phyloP scores from a whole-genome alignment of 257 asterid species.

The Plantago major region DNA sequence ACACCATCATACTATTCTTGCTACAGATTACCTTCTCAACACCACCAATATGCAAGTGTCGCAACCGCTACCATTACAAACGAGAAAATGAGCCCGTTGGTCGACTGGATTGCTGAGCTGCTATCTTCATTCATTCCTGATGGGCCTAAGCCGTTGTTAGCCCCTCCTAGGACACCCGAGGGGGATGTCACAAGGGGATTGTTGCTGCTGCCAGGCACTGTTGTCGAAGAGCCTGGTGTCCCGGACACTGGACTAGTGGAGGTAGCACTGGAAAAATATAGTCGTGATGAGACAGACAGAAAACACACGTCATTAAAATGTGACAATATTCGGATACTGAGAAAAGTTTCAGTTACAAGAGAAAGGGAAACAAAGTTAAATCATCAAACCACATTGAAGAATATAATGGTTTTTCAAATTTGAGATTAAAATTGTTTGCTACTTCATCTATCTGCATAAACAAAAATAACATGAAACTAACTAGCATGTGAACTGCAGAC shows the following conservation, averaged over 20 bases:
- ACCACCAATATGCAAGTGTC: neutral
- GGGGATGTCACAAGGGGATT: constrained; percentile 51
- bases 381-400: neutral
- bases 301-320: neutral
- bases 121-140: constrained; percentile 43
- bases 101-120: constrained; percentile 31
- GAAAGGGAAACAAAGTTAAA: neutral
- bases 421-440: neutral
- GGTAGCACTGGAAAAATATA: constrained; percentile 13
- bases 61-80: neutral
- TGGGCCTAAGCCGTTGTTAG: constrained; percentile 54
- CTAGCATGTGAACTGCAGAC: too few species aligned
- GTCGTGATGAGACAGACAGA: neutral
- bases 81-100: constrained; percentile 10
- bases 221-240: constrained; percentile 20
- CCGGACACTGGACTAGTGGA: constrained; percentile 25
- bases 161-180: constrained; percentile 47
- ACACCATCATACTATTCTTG: neutral
- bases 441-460: too few species aligned
- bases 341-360: neutral
- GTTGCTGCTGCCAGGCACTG: constrained; percentile 24
- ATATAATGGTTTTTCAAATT: neutral
- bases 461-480: too few species aligned
- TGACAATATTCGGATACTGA: neutral
- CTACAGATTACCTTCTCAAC: neutral